Evolutionary conservation across 2,329 filamentous ascomycete species (phyloP), one percentile per base, ranked within the genome.

Genomic region (Penicillium sp.): DNA sequence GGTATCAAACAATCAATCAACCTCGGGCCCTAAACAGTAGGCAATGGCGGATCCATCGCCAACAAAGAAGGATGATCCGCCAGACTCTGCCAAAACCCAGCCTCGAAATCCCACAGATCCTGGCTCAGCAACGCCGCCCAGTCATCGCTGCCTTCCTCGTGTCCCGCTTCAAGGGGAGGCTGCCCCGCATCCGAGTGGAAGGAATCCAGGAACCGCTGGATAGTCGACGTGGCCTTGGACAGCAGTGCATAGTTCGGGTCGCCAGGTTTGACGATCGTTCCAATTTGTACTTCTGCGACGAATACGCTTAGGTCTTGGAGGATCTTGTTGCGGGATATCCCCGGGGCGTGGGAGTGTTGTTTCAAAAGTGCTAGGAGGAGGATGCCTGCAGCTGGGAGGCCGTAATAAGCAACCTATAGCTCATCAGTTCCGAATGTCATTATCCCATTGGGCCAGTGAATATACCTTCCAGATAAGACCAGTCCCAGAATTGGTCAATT

Each of bases 321-420:
- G 6, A 56, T 51, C 44, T 55, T 58, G 10, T 58, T 57, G n/a
- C 53, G 54, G 4, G 63, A 43, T 13, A 58, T 46, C 14, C 47
- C 45, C 6, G 43, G 27, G 36, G 54, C 30, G 8, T 57, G 47
- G 8, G 53, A 40, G 3, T 58, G 54, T 18, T 60, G 63, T 11
- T 62, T 60, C 1, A 69, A 51, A 25, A 69, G 50, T 2, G 66
- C 63, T 1, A 68, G 56, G 9, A 66, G 62, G 18, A 69, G 51
- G 0, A 67, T 67, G 14, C 63, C 65, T 3, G 63, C 64, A 1
- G 63, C 64, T 5, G 66, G 66, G 6, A 67, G 65, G 11, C 63
- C 63, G 31, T 67, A 66, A 28, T 66, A 58, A 11, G 60, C 61
- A 5, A 68, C 58, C 63, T 66, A 35, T 8, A 28, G 10, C 4